These are phyloP conservation scores for Clohesyomyces aquaticus DNA, from an alignment of 495 filamentous ascomycete species.

Conservation along the genomic window DNA sequence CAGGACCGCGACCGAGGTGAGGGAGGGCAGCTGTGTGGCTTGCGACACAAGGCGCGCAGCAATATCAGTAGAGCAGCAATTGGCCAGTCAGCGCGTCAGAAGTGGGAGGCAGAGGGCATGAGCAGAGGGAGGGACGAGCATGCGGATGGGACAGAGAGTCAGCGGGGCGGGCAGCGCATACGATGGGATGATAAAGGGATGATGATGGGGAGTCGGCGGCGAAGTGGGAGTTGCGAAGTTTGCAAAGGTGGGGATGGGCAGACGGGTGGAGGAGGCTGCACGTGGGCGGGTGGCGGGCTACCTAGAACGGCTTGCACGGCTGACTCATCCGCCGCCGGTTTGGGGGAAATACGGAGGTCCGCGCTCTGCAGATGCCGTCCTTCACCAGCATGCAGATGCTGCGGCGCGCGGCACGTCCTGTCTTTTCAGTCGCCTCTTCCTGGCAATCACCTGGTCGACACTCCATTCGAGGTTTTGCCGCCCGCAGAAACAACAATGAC, in stretches of 20 bases:
- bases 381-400: slow-evolving; percentile 14
- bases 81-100: slow-evolving; percentile 13
- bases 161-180: slow-evolving; percentile 1
- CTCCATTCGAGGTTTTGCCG: background rate
- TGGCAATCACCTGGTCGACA: background rate
- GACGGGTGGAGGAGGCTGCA: background rate
- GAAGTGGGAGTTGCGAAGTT: background rate
- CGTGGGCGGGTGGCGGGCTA: background rate
- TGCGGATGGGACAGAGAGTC: slow-evolving; percentile 6
- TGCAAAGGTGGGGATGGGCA: background rate
- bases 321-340: background rate
- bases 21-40: slow-evolving; percentile 11
- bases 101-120: slow-evolving; percentile 5
- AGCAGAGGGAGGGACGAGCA: slow-evolving; percentile 6
- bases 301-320: background rate
- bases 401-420: slow-evolving; percentile 5
- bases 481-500: slow-evolving; percentile 1
- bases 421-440: background rate
- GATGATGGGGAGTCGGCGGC: background rate
- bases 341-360: too few relatives aligned
- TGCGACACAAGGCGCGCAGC: slow-evolving; percentile 1
- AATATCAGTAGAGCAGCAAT: slow-evolving; percentile 34
- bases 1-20: slow-evolving; percentile 13
- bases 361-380: background rate
- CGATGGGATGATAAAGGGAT: slow-evolving; percentile 5